Conservation (phyloP, 23 red algal genomes). For the Gracilaria domingensis region DNA sequence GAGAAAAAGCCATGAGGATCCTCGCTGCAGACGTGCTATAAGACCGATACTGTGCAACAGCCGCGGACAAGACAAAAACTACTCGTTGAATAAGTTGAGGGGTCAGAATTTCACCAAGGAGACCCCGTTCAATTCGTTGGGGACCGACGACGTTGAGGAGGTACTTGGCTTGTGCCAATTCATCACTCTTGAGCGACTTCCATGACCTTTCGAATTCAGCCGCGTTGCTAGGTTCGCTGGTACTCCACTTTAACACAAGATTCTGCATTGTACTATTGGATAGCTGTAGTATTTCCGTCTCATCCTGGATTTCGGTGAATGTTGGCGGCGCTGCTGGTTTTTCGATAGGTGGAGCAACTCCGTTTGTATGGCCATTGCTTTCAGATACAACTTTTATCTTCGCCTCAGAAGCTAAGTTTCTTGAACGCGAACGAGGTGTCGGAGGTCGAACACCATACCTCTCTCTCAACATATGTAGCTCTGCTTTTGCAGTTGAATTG, state of each 20-base stretch:
- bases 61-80: conserved; percentile 1
- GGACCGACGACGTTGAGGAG: conserved; percentile 43
- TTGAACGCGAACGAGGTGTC: conserved; percentile 11
- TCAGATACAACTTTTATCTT: conserved; percentile 30
- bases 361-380: conserved; percentile 7
- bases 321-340: not conserved
- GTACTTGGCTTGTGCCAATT: conserved; percentile 38
- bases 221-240: conserved; percentile 1
- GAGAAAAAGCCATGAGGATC: conserved; percentile 34
- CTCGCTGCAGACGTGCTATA: not conserved
- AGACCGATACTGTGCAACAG: not conserved
- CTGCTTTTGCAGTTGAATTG: conserved; percentile 32
- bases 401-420: conserved; percentile 14
- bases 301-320: conserved; percentile 9
- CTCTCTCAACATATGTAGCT: not conserved
- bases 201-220: conserved; percentile 46
- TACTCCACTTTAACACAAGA: conserved; percentile 34
- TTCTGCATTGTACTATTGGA: conserved; percentile 29
- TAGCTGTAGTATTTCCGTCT: conserved; percentile 32
- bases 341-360: not conserved
- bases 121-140: conserved; percentile 24
- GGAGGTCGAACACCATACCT: conserved; percentile 31
- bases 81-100: conserved; percentile 44
- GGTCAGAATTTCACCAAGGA: conserved; percentile 57
- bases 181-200: conserved; percentile 22